A percentile compares a stretch with the other conserved stretches of the same genome.
Conservation (phyloP, 2,329 filamentous ascomycete species). For the Thielaviopsis populi region DNA sequence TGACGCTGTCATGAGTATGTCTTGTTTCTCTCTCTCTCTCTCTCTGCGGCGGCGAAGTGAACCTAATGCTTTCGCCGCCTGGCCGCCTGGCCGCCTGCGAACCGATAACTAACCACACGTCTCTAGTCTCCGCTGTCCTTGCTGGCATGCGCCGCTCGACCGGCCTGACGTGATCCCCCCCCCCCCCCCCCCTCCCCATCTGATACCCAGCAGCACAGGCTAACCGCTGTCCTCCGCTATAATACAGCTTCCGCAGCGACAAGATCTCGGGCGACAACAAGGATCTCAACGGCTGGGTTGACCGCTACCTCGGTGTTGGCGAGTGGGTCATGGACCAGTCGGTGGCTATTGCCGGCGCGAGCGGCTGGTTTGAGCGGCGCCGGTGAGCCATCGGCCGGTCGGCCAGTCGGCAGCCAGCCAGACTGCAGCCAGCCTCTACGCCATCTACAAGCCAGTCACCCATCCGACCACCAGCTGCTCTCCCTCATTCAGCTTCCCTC, state of each 20-base stretch:
- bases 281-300: constrained; percentile 74
- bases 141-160: constrained; percentile 96
- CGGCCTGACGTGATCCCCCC: constrained; percentile 94
- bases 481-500: not conserved
- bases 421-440: not conserved
- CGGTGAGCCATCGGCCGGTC: constrained; percentile 35
- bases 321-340: constrained; percentile 99
- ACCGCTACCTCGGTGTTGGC: constrained; percentile 84
- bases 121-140: constrained; percentile 78
- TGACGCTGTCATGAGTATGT: constrained; percentile 80
- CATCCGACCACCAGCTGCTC: not conserved
- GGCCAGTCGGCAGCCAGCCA: not conserved
- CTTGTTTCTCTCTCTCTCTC: constrained; percentile 10
- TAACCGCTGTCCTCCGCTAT: not conserved
- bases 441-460: not conserved
- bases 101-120: constrained; percentile 18
- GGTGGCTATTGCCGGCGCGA: constrained; percentile 76
- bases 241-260: constrained; percentile 70
- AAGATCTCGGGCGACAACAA: constrained; percentile 65
- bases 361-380: constrained; percentile 80
- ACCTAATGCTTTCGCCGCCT: not conserved
- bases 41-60: not conserved
- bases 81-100: not conserved
- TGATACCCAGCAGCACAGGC: too few relatives aligned
- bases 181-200: too few relatives aligned